phyloP scores from a whole-genome alignment of 306 rosid genomes.

The Trifolium dubium region DNA sequence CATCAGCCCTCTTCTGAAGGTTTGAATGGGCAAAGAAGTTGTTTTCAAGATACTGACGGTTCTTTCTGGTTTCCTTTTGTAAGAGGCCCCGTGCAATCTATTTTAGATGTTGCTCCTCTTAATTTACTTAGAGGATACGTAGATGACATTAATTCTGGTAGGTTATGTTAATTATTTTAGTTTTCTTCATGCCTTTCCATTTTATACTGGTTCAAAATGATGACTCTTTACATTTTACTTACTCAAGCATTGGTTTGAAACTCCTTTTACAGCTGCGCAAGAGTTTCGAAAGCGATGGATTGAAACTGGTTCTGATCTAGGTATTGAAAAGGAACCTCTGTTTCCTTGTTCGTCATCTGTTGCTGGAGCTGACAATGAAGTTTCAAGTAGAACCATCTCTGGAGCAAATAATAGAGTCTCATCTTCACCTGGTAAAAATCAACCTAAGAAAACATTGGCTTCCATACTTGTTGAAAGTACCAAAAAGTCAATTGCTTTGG shows the following conservation, averaged over 20 bases:
- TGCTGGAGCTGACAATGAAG: slow-evolving; percentile 55
- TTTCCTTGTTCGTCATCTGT: slow-evolving; percentile 64
- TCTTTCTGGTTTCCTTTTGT: slow-evolving; percentile 68
- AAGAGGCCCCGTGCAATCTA: slow-evolving; percentile 61
- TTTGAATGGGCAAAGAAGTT: slow-evolving; percentile 49
- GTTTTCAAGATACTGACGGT: slow-evolving; percentile 53
- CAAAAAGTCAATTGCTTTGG: slow-evolving; percentile 85
- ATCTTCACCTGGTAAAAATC: slow-evolving; percentile 57
- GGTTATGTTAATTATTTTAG: slow-evolving; percentile 38
- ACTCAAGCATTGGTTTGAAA: slow-evolving; percentile 47
- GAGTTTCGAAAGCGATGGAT: slow-evolving; percentile 64
- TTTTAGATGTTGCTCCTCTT: slow-evolving; percentile 85
- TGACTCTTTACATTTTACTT: slow-evolving; percentile 30
- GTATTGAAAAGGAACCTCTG: slow-evolving; percentile 69
- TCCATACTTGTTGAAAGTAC: slow-evolving; percentile 88
- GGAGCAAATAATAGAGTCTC: slow-evolving; percentile 47
- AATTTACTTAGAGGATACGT: slow-evolving; percentile 65
- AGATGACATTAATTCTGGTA: slow-evolving; percentile 74
- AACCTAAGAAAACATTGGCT: slow-evolving; percentile 87
- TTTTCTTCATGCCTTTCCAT: slow-evolving; percentile 40
- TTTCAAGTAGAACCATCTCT: slow-evolving; percentile 46
- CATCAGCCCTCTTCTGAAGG: slow-evolving; percentile 55
- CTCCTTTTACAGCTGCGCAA: slow-evolving; percentile 65
- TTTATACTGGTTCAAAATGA: slow-evolving; percentile 39
- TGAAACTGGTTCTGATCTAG: slow-evolving; percentile 58